A percentile compares a stretch with the other conserved stretches of the same genome.
Evolutionary conservation across 2,329 filamentous ascomycete genomes (phyloP).

Genomic region (Cordyceps cicadae): DNA sequence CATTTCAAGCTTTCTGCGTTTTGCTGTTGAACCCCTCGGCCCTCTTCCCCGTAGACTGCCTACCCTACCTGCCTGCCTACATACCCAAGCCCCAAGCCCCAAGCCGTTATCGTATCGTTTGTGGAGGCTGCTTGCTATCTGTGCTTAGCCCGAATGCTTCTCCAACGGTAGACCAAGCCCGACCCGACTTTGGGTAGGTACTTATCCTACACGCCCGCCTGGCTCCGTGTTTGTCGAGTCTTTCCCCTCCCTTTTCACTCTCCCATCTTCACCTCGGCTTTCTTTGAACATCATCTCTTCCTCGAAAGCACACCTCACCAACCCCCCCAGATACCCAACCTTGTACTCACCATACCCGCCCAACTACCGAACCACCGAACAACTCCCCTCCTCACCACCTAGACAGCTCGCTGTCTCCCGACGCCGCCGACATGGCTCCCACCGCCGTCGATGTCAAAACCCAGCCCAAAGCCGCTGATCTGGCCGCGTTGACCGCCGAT

Average conservation of each 20-base stretch:
- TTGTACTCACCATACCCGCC: background rate
- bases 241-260: background rate
- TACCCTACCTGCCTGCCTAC: too few relatives aligned
- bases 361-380: background rate
- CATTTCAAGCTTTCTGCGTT: background rate
- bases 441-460: conserved; percentile 44
- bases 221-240: background rate
- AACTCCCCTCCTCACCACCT: background rate
- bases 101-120: background rate
- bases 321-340: background rate
- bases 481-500: conserved; percentile 52
- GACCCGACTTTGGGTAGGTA: background rate
- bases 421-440: conserved; percentile 41
- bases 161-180: background rate
- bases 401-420: background rate
- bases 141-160: background rate
- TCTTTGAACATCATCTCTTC: background rate
- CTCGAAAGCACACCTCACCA: background rate
- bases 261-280: background rate
- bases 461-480: conserved; percentile 25
- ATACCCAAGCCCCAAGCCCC: background rate
- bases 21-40: background rate
- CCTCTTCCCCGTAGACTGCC: too few relatives aligned
- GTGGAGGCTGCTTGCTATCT: background rate
- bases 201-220: background rate